Evolutionary conservation across 495 filamentous ascomycete species (phyloP), one percentile per base, ranked within the genome.

Genomic region (Lichina pygmaea): DNA sequence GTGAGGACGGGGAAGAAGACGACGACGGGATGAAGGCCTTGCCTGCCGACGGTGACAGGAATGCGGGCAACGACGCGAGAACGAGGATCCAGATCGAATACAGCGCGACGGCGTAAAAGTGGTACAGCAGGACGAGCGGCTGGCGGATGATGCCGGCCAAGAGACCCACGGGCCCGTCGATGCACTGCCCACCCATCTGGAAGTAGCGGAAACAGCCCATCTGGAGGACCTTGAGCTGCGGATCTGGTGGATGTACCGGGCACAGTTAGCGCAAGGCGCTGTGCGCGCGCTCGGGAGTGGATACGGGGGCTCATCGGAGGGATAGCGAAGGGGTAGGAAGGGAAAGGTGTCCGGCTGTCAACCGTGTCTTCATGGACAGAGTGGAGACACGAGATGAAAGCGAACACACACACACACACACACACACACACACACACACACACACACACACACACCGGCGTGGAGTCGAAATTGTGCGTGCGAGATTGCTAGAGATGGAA

Each of bases 201-300:
- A 97, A 97, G 57, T 97, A 97, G 40, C 66, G 64, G 66, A 95
- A 95, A 63, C 91, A 95, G 42, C 89, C 89, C 44, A 67, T 71
- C 62, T 93, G 84, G 33, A 95, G 75, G 33, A 77, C 75, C 48
- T 67, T 68, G 36, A 97, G 76, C 48, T 82, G 67, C 38, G 62
- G 51, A 58, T 86, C 80, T 74, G 37, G 24, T 17, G 43, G 10
- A 4, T 24, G 1, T 24, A 4, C 1, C 1, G 1, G 24, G 24
- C 24, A 24, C 24, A 4, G 24, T 24, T 24, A 24, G 24, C 24
- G 4, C 1, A 4, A 24, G 24, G 24, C 24, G 24, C 24, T 24
- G 24, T 1, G 24, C 38, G 12, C 38, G 12, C 4, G 38, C 12
- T 15, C 3, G 38, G 38, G 38, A 40, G 15, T 40, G 38, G 15